phyloP scores from a whole-genome alignment of 257 asterid species.

The Solanum chilense region DNA sequence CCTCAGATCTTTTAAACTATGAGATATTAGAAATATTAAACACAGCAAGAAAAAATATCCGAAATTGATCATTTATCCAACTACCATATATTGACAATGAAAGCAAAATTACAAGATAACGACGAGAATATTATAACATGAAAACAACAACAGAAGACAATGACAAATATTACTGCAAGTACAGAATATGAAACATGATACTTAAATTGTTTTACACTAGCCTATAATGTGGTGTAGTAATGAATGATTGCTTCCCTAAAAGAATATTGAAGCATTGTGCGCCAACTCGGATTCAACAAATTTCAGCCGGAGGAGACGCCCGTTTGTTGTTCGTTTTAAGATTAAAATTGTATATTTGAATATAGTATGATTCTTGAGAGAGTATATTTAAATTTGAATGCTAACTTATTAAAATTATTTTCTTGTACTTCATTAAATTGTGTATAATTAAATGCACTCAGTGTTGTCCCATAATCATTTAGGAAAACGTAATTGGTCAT shows the following conservation, averaged over 20 bases:
- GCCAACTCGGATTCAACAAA: neutral
- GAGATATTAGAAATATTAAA: neutral
- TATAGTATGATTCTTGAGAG: neutral
- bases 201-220: neutral
- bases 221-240: neutral
- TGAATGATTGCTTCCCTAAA: neutral
- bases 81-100: neutral
- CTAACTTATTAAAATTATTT: neutral
- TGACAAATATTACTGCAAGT: neutral
- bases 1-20: neutral
- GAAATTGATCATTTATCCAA: neutral
- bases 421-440: neutral
- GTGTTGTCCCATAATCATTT: neutral
- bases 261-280: neutral
- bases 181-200: neutral
- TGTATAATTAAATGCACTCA: neutral
- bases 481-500: neutral
- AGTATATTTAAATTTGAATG: neutral
- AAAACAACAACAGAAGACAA: neutral
- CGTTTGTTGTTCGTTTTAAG: neutral
- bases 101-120: neutral
- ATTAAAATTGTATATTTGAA: neutral
- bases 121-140: neutral
- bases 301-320: neutral
- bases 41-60: neutral